Base-by-base conservation (phyloP, 1,284 basidiomycete genomes). In the Ganoderma lingzhi region DNA sequence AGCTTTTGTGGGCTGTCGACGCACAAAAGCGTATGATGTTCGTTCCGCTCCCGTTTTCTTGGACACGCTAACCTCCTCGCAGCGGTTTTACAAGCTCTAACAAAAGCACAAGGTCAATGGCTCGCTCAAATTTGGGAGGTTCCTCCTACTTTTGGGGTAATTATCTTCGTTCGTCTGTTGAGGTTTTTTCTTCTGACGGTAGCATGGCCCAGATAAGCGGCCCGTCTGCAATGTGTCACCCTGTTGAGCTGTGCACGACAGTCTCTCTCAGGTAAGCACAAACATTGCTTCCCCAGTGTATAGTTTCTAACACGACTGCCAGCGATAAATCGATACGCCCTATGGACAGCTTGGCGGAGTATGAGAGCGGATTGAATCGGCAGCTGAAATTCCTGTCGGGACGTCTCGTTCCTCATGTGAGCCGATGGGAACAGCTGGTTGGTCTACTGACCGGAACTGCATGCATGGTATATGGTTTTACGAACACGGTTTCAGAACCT, bases 1-100 rank as follows among this genome's bases (percentile, higher is more conserved):
- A 90, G 72, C 75, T 88, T 14, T 59, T 84, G 53, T 92, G 90
- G 90, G 76, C 78, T 39, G 53, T 78, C 8, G 82, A 88, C 48
- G 80, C 80, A 5, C 77, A 70, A 10, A 73, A 78, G 71, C 72
- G 84, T 85, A 74, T 73, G 85, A 69, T 3, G 23, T 60, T 15
- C 71, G 23, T 70, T 4, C 51, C 35, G 59, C 62, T 12, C 42
- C 62, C 28, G 9, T 14, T 12, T 37, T 28, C 42, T 32, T 44
- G 51, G 28, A 3, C 60, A 51, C 35, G 6, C 60, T 66, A n/a
- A 69, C 37, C 37, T n/a, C 23, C 62, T n/a, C 12, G 44, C 42
- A 86, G 86, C 80, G 35, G 48, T 76, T 30, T 74, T 78, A 8
- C 74, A 80, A 9, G 70, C 82, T 6, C 63, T 83, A 23, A 76